Evolutionary conservation across 352 stramenopile species (phyloP), one percentile per base, ranked within the genome.

Genomic region (Globisporangium spinosum): DNA sequence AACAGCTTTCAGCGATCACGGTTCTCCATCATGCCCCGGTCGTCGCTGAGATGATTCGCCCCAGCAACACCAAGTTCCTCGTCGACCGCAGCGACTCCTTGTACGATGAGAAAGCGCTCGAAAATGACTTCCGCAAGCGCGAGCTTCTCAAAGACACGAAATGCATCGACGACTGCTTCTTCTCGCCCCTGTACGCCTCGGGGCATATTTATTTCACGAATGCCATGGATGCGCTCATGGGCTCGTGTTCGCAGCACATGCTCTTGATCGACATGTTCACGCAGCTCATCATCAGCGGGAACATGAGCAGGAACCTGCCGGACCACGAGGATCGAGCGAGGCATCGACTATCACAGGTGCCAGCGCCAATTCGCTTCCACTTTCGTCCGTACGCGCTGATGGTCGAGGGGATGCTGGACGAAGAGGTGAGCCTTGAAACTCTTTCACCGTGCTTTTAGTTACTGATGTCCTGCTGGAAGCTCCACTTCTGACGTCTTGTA

Each of bases 141-240:
- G 79, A 87, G 38, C 64, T 87, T 23, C 69, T 88, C 7, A 80
- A 83, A 35, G 79, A 91, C n/a, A 64, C 77, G 1, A 87, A 88
- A 38, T 77, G 72, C 23, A 61, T 91, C 9, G 83, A 91, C 43
- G 74, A 79, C 4, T 78, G 76, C 0, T 79, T 91, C 32, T 83
- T 88, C 64, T 83, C 69, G 7, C 76, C 81, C 6, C 61, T 90
- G 1, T 91, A 89, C 54, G 75, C 82, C 20, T 83, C 80, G 0
- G 83, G 85, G 0, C 78, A 90, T 62, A 82, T 94, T 54, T 89
- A 81, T 65, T 90, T 92, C 38, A 83, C 83, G 1, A 91, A 94
- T 58, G 73, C 89, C 38, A 78, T 90, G 70, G 83, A 94, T 61
- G 78, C 85, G 20, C 65, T 94, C 22, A 76, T 92, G 27, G 83